Evolutionary conservation across 805 yeast species (phyloP).

Genomic region (Metschnikowia koreensis): DNA sequence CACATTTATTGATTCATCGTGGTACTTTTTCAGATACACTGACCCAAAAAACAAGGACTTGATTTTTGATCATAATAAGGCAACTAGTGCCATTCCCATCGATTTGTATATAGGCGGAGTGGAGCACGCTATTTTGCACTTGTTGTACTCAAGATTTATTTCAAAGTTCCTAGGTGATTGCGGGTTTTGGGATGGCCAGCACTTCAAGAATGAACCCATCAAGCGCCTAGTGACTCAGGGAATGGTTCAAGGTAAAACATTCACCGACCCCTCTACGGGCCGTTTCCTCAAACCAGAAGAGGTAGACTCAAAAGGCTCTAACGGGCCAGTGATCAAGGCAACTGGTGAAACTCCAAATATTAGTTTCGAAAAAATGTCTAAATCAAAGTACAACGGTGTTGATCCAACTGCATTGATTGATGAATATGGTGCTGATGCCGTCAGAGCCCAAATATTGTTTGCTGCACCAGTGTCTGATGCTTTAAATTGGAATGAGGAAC

Average conservation of each 20-base stretch:
- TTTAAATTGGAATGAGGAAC: slow-evolving; percentile 85
- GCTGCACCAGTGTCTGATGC: slow-evolving; percentile 86
- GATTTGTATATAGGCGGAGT: slow-evolving; percentile 93
- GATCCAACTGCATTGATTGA: slow-evolving; percentile 78
- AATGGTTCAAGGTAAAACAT: slow-evolving; percentile 95
- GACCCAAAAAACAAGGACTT: slow-evolving; percentile 61
- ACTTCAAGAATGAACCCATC: slow-evolving; percentile 74
- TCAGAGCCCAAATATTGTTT: slow-evolving; percentile 88
- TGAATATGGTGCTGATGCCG: slow-evolving; percentile 88
- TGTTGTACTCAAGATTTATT: slow-evolving; percentile 82
- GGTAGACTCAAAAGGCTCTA: slow-evolving; percentile 43
- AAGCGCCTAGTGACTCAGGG: slow-evolving; percentile 85
- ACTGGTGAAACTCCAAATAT: slow-evolving; percentile 53
- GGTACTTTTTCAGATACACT: slow-evolving; percentile 87
- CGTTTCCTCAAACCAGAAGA: slow-evolving; percentile 80
- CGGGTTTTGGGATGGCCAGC: slow-evolving; percentile 67
- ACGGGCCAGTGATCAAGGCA: slow-evolving; percentile 44
- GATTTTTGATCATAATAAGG: slow-evolving; percentile 55
- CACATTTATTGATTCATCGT: slow-evolving; percentile 95
- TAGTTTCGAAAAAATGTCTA: slow-evolving; percentile 91
- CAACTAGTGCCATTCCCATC: slow-evolving; percentile 66
- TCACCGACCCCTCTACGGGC: slow-evolving; percentile 65
- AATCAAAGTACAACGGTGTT: slow-evolving; percentile 91
- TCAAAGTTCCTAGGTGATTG: slow-evolving; percentile 70
- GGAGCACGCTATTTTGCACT: slow-evolving; percentile 93